Percentiles rank a stretch among this genome's conserved stretches.
These are phyloP conservation scores for Cajanus cajan DNA, from an alignment of 306 rosid genomes.

Conservation along the genomic window DNA sequence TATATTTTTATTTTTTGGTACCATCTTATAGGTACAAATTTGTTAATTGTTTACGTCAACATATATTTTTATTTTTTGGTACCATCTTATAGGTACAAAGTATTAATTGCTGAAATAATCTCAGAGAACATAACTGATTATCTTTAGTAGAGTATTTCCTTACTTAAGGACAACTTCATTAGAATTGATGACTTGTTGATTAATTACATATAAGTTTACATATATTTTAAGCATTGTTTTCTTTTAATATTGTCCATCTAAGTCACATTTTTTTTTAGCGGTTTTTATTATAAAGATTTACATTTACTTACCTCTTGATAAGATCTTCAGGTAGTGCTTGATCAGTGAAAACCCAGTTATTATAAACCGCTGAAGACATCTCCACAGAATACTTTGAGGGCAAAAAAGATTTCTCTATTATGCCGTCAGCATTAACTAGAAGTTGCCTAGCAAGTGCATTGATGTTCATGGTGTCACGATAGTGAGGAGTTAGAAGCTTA, in stretches of 20 bases:
- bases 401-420: constrained; percentile 58
- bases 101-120: too few species aligned
- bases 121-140: too few species aligned
- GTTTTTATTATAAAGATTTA: background rate
- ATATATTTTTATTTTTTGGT: too few species aligned
- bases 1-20: too few species aligned
- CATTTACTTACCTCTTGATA: constrained; percentile 35
- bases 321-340: constrained; percentile 74
- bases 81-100: too few species aligned
- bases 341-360: constrained; percentile 67
- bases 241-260: background rate
- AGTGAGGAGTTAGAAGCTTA: constrained; percentile 73
- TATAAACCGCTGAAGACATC: constrained; percentile 63
- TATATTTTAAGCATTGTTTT: background rate
- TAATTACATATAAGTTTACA: too few species aligned
- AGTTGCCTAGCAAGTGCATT: constrained; percentile 63
- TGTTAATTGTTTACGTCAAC: too few species aligned
- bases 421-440: constrained; percentile 63
- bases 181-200: too few species aligned
- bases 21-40: too few species aligned
- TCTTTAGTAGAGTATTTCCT: too few species aligned
- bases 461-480: constrained; percentile 74
- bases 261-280: background rate
- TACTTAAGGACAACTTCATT: too few species aligned
- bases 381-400: constrained; percentile 60